These are phyloP conservation scores for Berkeleyomyces rouxiae DNA, from an alignment of 2,329 filamentous ascomycete species.

Conservation along the genomic window DNA sequence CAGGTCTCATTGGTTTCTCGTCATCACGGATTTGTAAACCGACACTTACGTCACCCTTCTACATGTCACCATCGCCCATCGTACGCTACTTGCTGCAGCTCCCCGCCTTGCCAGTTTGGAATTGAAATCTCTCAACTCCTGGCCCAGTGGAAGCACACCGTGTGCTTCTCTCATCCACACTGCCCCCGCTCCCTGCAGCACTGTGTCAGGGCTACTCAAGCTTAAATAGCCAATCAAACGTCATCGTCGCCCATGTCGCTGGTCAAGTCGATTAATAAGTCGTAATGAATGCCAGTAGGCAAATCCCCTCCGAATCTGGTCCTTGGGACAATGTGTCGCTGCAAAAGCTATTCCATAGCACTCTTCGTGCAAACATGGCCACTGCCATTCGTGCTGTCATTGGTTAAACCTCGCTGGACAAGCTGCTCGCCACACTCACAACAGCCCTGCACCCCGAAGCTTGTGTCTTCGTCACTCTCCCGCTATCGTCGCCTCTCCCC, in stretches of 20 bases:
- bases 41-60: conserved; percentile 11
- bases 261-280: neutral
- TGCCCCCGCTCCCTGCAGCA: neutral
- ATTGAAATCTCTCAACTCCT: neutral
- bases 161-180: neutral
- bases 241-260: neutral
- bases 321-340: too few relatives aligned
- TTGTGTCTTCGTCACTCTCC: too few relatives aligned
- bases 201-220: neutral
- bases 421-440: too few relatives aligned
- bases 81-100: neutral
- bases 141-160: neutral
- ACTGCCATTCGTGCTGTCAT: too few relatives aligned
- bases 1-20: neutral
- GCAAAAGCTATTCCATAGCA: too few relatives aligned
- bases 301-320: too few relatives aligned
- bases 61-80: conserved; percentile 1
- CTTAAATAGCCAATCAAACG: neutral
- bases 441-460: too few relatives aligned
- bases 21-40: neutral
- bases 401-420: too few relatives aligned
- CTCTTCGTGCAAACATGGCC: too few relatives aligned
- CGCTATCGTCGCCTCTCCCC: too few relatives aligned
- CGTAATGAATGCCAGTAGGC: too few relatives aligned
- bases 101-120: neutral